Percentiles rank a stretch among this genome's conserved stretches.
Conservation (phyloP, 2,329 filamentous ascomycete genomes). For the Fusarium graminum region DNA sequence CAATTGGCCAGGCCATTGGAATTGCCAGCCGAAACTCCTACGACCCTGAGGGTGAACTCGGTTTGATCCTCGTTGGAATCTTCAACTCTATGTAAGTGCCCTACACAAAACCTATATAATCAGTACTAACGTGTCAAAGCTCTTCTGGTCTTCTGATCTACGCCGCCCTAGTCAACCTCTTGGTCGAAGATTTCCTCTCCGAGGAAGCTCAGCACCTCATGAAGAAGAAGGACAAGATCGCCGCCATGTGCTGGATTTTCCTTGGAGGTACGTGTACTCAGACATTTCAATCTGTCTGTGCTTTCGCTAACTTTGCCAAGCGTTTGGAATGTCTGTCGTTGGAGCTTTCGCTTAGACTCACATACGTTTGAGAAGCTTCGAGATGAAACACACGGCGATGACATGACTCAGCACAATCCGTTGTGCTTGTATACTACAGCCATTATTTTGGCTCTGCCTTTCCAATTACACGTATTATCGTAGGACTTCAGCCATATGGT, state of each 20-base stretch:
- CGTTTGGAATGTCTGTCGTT: constrained; percentile 39
- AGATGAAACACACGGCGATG: constrained; percentile 12
- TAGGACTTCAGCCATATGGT: background rate
- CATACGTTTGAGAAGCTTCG: constrained; percentile 1
- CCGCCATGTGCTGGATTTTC: constrained; percentile 65
- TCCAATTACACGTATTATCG: background rate
- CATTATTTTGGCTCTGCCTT: background rate
- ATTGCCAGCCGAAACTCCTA: constrained; percentile 68
- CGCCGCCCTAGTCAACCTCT: constrained; percentile 72
- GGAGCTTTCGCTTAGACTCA: constrained; percentile 35
- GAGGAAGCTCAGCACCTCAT: constrained; percentile 65
- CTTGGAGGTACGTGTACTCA: constrained; percentile 60
- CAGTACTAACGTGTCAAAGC: constrained; percentile 49
- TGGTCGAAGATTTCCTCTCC: constrained; percentile 75
- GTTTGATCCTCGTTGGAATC: constrained; percentile 72
- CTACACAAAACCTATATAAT: fast-evolving
- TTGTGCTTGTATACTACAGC: background rate
- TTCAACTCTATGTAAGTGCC: constrained; percentile 72
- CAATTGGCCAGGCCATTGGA: constrained; percentile 74
- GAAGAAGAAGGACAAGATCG: constrained; percentile 65
- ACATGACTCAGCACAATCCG: background rate
- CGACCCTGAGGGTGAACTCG: constrained; percentile 73
- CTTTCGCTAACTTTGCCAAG: constrained; percentile 16
- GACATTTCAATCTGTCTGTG: background rate
- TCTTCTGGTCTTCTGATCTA: constrained; percentile 73